phyloP scores from a whole-genome alignment of 257 asterid species.

The Solanum etuberosum region DNA sequence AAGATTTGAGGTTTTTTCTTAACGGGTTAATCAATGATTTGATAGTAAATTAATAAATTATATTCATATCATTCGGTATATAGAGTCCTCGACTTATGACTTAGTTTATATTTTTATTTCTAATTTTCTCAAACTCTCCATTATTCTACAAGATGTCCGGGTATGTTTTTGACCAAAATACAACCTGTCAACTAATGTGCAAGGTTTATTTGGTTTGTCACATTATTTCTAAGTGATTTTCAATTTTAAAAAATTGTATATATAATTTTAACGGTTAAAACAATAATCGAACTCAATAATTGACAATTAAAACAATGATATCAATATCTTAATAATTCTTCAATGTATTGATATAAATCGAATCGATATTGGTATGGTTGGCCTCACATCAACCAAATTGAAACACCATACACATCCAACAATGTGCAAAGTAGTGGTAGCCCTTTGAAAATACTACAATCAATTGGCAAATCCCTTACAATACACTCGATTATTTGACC shows the following conservation, averaged over 20 bases:
- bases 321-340: accelerated
- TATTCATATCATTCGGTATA: too few relatives aligned
- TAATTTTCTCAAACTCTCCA: not conserved
- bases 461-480: not conserved
- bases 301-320: not conserved
- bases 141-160: not conserved
- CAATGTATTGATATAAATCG: not conserved
- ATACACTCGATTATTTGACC: not conserved
- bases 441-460: not conserved
- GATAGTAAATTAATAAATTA: not conserved
- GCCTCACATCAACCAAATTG: not conserved
- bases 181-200: not conserved
- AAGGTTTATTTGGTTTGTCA: not conserved
- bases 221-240: not conserved
- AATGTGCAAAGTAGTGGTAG: not conserved
- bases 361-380: not conserved
- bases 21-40: too few relatives aligned
- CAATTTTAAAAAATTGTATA: too few relatives aligned
- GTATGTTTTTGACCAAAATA: not conserved
- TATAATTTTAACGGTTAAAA: too few relatives aligned
- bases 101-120: not conserved
- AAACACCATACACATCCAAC: not conserved
- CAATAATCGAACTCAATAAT: too few relatives aligned
- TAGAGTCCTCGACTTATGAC: not conserved
- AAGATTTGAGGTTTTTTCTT: not conserved